Conservation (phyloP, 345 rosid species). For the Iberis pinnata region DNA sequence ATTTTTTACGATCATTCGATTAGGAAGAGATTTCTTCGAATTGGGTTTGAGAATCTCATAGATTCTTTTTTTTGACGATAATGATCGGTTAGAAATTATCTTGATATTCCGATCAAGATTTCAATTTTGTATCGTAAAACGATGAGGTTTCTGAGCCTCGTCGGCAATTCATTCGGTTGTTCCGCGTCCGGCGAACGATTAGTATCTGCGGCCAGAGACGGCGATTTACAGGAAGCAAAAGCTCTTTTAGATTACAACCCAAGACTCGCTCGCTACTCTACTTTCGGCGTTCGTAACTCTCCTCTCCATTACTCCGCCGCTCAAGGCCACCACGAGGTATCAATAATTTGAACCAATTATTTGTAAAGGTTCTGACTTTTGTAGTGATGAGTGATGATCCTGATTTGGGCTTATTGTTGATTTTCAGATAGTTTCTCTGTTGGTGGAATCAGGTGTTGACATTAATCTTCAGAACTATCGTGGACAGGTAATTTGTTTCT, state of each 20-base stretch:
- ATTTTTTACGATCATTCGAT: neutral
- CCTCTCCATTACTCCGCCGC: constrained; percentile 98
- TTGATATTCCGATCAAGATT: constrained; percentile 5
- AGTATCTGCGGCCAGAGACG: constrained; percentile 97
- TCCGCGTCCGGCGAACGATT: constrained; percentile 98
- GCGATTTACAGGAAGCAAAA: constrained; percentile 90
- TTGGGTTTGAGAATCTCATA: constrained; percentile 11
- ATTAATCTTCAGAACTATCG: constrained; percentile 94
- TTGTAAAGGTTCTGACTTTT: neutral
- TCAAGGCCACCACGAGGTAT: constrained; percentile 96
- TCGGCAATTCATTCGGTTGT: constrained; percentile 95
- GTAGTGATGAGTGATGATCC: neutral
- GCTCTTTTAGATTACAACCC: constrained; percentile 92
- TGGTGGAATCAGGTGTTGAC: constrained; percentile 97
- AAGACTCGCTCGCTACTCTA: constrained; percentile 83
- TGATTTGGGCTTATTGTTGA: constrained; percentile 10
- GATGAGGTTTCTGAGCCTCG: constrained; percentile 76
- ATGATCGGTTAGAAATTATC: neutral
- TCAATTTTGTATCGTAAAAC: constrained; percentile 11
- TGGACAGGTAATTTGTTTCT: constrained; percentile 65
- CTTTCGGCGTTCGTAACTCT: constrained; percentile 92
- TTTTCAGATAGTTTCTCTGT: constrained; percentile 72
- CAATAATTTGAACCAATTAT: neutral
- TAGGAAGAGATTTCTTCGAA: neutral
- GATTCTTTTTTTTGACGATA: neutral